Evolutionary conservation across 1,284 basidiomycete species (phyloP).

Genomic region (Rhizoctonia solani): DNA sequence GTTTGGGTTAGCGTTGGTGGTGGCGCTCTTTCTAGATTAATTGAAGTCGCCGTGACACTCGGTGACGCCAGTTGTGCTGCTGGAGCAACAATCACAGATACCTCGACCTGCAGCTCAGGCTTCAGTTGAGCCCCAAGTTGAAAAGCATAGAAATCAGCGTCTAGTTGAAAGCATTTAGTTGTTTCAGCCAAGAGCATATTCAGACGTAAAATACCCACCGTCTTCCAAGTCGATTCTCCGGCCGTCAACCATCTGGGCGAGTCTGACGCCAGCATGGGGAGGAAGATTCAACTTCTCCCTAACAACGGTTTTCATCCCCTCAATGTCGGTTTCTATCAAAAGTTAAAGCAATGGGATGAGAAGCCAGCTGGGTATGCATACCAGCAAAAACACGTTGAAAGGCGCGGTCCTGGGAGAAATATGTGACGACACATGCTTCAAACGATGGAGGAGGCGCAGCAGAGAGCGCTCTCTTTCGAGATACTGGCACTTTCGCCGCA

Average conservation of each 20-base stretch:
- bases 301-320: constrained; percentile 59
- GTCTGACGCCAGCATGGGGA: constrained; percentile 49
- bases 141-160: constrained; percentile 22
- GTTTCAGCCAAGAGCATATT: background rate
- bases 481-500: background rate
- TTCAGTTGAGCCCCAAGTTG: constrained; percentile 1
- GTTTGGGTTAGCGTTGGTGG: no score
- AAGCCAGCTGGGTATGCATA: constrained; percentile 44
- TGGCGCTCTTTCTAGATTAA: constrained; percentile 21
- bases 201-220: constrained; percentile 51
- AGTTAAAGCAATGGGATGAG: constrained; percentile 51
- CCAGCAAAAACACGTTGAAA: constrained; percentile 72
- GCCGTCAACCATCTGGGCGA: constrained; percentile 62
- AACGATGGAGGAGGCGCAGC: constrained; percentile 13
- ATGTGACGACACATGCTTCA: constrained; percentile 28
- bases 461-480: constrained; percentile 1
- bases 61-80: constrained; percentile 22
- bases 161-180: constrained; percentile 19
- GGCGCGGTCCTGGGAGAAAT: constrained; percentile 45
- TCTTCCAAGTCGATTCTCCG: constrained; percentile 68
- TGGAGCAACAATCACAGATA: constrained; percentile 2
- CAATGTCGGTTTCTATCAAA: constrained; percentile 49
- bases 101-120: constrained; percentile 14
- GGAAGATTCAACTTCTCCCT: constrained; percentile 62
- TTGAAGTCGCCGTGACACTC: constrained; percentile 16